These are phyloP conservation scores for Boletus semigastroideus DNA, from an alignment of 1,284 basidiomycete species.

Conservation along the genomic window DNA sequence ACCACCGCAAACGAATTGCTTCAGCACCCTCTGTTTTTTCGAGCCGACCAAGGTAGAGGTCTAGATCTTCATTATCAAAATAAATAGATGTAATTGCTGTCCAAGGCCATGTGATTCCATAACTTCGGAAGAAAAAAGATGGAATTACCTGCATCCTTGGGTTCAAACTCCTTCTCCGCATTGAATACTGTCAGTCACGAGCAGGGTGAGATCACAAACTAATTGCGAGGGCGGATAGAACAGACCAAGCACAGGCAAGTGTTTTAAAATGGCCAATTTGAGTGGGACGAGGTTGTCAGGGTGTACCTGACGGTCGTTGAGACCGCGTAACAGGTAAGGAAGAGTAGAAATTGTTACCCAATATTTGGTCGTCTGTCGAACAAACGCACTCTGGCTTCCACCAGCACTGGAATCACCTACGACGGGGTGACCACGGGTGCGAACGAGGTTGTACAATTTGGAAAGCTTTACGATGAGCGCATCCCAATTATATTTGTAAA, in stretches of 20 bases:
- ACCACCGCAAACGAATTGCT: constrained; percentile 95
- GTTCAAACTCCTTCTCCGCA: constrained; percentile 90
- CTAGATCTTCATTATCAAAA: constrained; percentile 94
- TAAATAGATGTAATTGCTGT: constrained; percentile 86
- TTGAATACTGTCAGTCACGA: constrained; percentile 75
- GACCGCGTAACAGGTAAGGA: neutral
- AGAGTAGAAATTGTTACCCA: constrained; percentile 64
- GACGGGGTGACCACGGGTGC: constrained; percentile 93
- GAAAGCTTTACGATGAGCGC: constrained; percentile 96
- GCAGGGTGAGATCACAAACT: constrained; percentile 8
- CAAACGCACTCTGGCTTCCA: constrained; percentile 94
- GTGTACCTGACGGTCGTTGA: constrained; percentile 62
- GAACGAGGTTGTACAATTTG: constrained; percentile 92
- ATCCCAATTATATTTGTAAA: constrained; percentile 94
- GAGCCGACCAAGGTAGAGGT: constrained; percentile 95
- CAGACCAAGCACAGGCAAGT: constrained; percentile 88
- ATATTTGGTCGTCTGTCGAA: constrained; percentile 97
- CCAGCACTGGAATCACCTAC: constrained; percentile 93
- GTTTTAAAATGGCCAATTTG: constrained; percentile 91
- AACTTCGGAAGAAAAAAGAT: neutral
- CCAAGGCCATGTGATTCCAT: constrained; percentile 7
- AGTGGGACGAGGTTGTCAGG: constrained; percentile 95
- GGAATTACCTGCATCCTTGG: constrained; percentile 76
- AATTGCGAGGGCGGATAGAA: constrained; percentile 1
- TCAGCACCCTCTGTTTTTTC: constrained; percentile 99